These are phyloP conservation scores for Pseudomicrostroma phylloplanum DNA, from an alignment of 1,284 basidiomycete species.

Conservation along the genomic window DNA sequence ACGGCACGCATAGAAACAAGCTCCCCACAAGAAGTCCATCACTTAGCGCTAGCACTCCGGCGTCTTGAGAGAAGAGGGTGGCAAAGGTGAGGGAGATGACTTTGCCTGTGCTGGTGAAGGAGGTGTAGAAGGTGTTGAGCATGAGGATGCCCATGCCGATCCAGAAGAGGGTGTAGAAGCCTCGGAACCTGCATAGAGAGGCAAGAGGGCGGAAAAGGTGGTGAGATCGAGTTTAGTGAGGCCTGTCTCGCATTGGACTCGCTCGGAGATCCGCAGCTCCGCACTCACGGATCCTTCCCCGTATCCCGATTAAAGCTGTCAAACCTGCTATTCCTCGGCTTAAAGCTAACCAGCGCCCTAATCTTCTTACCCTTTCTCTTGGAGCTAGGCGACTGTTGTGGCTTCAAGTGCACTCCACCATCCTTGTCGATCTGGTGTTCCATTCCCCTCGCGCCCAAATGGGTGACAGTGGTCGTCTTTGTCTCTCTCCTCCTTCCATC, in stretches of 20 bases:
- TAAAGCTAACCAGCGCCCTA: conserved; percentile 38
- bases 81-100: conserved; percentile 75
- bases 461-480: conserved; percentile 2
- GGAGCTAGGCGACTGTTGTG: conserved; percentile 17
- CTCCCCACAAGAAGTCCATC: conserved; percentile 73
- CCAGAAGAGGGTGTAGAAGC: conserved; percentile 50
- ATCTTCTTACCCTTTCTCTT: conserved; percentile 25
- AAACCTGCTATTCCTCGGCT: conserved; percentile 29
- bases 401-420: conserved; percentile 32
- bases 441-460: not conserved
- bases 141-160: conserved; percentile 42
- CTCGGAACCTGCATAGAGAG: conserved; percentile 30
- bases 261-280: too few species aligned
- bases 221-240: not conserved
- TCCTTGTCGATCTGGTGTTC: conserved; percentile 26
- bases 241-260: too few species aligned
- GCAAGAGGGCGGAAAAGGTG: not conserved
- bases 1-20: conserved; percentile 72
- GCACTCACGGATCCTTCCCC: conserved; percentile 19
- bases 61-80: conserved; percentile 79
- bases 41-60: conserved; percentile 70
- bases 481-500: not conserved
- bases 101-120: conserved; percentile 58
- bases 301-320: conserved; percentile 34
- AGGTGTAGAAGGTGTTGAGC: conserved; percentile 39